Percentiles rank a stretch among this genome's conserved stretches.
Evolutionary conservation across 225 moss, liverwort and hornwort genomes (phyloP).

Genomic region (Physcomitrellopsis africana): DNA sequence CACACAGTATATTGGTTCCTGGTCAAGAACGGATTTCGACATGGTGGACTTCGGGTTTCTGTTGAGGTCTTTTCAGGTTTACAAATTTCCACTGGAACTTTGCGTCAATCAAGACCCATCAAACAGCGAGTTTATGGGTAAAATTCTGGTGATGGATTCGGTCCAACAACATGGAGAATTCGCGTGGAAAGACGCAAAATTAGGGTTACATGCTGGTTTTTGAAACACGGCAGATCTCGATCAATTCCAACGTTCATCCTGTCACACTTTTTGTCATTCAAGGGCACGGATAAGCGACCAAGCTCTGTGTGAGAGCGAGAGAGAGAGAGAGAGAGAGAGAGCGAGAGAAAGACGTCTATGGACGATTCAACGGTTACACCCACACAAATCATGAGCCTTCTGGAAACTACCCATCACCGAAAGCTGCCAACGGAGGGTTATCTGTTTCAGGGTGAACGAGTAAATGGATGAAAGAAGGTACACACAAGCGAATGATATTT

Average conservation of each 20-base stretch:
- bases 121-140: no score
- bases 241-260: background rate
- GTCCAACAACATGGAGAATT: no score
- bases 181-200: background rate
- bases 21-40: slow-evolving; percentile 72
- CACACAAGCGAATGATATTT: no score
- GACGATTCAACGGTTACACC: background rate
- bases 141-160: no score
- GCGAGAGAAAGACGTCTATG: no score
- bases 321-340: no score
- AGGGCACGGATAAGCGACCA: no score
- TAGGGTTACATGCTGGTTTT: background rate
- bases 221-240: background rate
- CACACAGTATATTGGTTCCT: slow-evolving; percentile 93
- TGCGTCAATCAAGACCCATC: no score
- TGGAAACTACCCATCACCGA: background rate
- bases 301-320: no score
- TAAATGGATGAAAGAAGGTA: background rate
- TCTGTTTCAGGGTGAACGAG: background rate
- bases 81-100: no score
- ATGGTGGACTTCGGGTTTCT: slow-evolving; percentile 3
- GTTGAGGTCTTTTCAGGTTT: no score
- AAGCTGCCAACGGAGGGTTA: background rate
- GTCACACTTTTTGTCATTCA: background rate
- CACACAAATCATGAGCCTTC: background rate